Conservation (phyloP, 179 eudicot genomes). For the Carnegiea gigantea region DNA sequence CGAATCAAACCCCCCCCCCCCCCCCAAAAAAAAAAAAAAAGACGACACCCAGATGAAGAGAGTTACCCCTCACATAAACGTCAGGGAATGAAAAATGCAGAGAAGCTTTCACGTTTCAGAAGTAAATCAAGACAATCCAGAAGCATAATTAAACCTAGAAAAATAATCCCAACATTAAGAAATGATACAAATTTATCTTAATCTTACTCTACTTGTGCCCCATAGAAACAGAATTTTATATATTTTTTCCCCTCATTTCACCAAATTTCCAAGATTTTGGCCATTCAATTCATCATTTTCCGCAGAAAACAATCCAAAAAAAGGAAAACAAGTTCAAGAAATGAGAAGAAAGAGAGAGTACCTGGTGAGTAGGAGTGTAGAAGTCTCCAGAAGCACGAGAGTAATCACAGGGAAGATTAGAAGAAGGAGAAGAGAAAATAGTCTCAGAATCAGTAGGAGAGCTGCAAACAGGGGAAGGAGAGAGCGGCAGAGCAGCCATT, state of each 20-base stretch:
- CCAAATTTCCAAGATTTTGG: too few species aligned
- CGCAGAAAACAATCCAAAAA: too few species aligned
- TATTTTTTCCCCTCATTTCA: too few species aligned
- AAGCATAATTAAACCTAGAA: too few species aligned
- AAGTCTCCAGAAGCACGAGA: conserved; percentile 35
- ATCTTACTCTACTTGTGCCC: too few species aligned
- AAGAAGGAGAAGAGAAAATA: conserved; percentile 7
- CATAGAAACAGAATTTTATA: too few species aligned
- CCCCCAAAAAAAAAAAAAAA: neutral
- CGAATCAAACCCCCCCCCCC: neutral
- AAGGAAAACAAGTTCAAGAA: neutral
- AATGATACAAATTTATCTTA: too few species aligned
- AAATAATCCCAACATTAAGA: too few species aligned
- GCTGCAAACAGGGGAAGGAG: conserved; percentile 24
- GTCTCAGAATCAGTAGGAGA: neutral
- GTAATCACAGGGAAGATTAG: conserved; percentile 10
- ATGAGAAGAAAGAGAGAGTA: neutral
- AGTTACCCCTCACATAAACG: too few species aligned
- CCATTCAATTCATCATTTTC: too few species aligned
- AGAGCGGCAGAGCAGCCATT: conserved; percentile 17
- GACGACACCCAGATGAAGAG: neutral
- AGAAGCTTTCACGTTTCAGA: neutral
- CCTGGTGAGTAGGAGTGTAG: conserved; percentile 40
- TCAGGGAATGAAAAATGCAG: too few species aligned
- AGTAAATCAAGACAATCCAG: neutral